Evolutionary conservation across 2,329 filamentous ascomycete genomes (phyloP).

Genomic region (Sordariomycetes sp.): DNA sequence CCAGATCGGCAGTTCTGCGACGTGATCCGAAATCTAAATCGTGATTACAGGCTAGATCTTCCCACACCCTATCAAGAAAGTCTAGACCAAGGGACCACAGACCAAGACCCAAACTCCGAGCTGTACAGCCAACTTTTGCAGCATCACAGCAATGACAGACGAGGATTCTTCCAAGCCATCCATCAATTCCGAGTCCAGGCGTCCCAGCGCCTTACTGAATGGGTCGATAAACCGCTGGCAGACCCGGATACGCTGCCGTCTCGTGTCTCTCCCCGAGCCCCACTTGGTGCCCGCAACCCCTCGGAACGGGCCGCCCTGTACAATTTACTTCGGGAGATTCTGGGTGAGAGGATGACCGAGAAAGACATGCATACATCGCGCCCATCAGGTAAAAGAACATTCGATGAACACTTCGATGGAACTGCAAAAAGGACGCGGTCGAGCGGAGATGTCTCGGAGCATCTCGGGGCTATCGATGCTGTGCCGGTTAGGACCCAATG

Average conservation of each 20-base stretch:
- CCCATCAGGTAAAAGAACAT: slow-evolving; percentile 1
- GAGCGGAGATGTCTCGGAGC: slow-evolving; percentile 1
- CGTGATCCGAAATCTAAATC: no score
- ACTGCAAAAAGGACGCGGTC: neutral
- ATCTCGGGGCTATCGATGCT: no score
- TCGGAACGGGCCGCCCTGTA: slow-evolving; percentile 15
- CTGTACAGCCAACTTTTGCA: no score
- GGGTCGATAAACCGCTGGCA: slow-evolving; percentile 10
- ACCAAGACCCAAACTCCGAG: no score
- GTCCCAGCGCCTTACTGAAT: slow-evolving; percentile 2
- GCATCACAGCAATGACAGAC: no score
- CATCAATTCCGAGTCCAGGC: slow-evolving; percentile 1
- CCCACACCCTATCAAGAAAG: no score
- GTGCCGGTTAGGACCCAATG: no score
- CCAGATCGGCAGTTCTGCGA: no score
- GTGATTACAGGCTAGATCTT: no score
- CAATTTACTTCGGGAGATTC: slow-evolving; percentile 11
- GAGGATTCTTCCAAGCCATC: neutral
- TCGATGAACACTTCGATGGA: neutral
- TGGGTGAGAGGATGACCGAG: slow-evolving; percentile 2
- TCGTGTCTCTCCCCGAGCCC: slow-evolving; percentile 9
- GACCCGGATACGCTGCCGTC: slow-evolving; percentile 11
- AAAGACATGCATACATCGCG: neutral
- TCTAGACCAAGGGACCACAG: no score
- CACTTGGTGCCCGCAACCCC: slow-evolving; percentile 10